Conservation (phyloP, 2,329 filamentous ascomycete species). For the Coniochaeta sp. region DNA sequence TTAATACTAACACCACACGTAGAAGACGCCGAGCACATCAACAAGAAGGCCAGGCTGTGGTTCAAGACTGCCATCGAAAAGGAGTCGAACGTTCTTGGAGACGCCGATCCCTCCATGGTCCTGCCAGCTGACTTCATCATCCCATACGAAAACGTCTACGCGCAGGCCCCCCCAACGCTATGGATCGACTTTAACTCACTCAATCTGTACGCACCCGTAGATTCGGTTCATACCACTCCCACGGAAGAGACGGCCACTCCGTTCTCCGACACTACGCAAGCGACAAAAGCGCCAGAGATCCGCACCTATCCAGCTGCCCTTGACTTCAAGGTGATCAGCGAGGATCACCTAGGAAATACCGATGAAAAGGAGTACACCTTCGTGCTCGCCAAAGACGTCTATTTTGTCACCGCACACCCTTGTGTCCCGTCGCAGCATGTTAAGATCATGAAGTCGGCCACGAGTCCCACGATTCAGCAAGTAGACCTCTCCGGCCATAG, state of each 20-base stretch:
- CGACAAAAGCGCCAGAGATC: constrained; percentile 20
- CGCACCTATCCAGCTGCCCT: constrained; percentile 31
- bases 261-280: constrained; percentile 21
- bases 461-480: constrained; percentile 51
- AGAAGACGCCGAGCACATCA: constrained; percentile 42
- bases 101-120: constrained; percentile 44
- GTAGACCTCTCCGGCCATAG: constrained; percentile 42
- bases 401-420: constrained; percentile 59
- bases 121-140: constrained; percentile 56
- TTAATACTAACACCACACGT: neutral
- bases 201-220: constrained; percentile 35
- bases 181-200: constrained; percentile 42
- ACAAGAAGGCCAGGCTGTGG: constrained; percentile 52
- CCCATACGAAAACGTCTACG: constrained; percentile 48
- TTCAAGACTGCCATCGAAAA: constrained; percentile 51
- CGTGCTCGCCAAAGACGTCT: constrained; percentile 48
- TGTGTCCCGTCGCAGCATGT: constrained; percentile 51
- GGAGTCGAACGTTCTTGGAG: constrained; percentile 53
- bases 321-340: constrained; percentile 30
- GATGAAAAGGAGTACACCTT: constrained; percentile 30
- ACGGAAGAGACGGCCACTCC: constrained; percentile 31
- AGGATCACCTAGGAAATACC: constrained; percentile 14
- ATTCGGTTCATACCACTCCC: constrained; percentile 37
- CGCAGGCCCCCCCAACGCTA: constrained; percentile 37
- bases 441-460: constrained; percentile 50